Evolutionary conservation across 2,329 filamentous ascomycete species (phyloP), one percentile per base, ranked within the genome.

Genomic region (Epicoccum sorghinum): DNA sequence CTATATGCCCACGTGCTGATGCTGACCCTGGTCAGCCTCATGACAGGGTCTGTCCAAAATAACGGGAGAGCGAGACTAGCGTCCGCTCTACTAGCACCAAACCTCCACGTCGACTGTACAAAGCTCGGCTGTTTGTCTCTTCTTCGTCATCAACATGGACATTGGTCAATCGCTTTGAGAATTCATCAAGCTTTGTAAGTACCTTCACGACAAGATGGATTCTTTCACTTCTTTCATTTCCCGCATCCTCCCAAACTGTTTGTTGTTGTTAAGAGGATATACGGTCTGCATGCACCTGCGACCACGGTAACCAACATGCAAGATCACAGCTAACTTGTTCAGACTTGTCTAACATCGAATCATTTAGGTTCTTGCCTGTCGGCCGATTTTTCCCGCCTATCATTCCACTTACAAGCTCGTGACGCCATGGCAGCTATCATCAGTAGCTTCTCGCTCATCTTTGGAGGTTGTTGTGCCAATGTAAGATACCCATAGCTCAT

Each of bases 391-490:
- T 27, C 23, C 13, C 10, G 27, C 7, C 5, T 1, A 27, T 33
- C 7, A 7, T 32, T 9, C 29, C 6, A 9, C 9, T 29, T 29
- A 29, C 2, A 29, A 29, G 29, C 13, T 42, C 8, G 41, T 43
- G 42, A 50, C 46, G 49, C 27, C 44, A 75, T 75, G 71, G 71
- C 70, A 46, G 68, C 69, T 18, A 66, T 77, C 33, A 65, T 72
- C 8, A 74, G 75, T 52, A 96, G 96, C 83, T 82, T 93, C 53
- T 83, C 82, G 46, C 83, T 98, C 62, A 98, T 99, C 55, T 97
- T 99, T 75, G 95, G 95, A 46, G 95, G 95, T 27, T 96, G 92
- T 72, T 96, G 93, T 78, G 91, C 91, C 32, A 96, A 96, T 82
- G 93, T 93, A 79, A 76, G 86, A 36, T 12, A n/a, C 7, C 29